Base-by-base conservation (phyloP, 352 stramenopile species). In the Globisporangium takayamanum region DNA sequence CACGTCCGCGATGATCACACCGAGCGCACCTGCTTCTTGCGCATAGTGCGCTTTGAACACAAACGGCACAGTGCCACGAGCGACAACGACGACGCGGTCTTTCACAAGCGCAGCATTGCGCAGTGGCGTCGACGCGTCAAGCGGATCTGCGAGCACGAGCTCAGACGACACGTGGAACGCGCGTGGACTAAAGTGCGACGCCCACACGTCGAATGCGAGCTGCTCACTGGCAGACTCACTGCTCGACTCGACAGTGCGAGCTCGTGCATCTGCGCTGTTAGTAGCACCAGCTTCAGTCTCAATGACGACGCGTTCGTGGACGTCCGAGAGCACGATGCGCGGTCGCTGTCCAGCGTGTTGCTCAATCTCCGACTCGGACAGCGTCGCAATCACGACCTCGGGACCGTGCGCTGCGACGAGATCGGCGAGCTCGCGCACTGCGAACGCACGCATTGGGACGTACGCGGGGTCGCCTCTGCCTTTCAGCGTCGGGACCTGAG, bases 121-220 rank as follows among this genome's bases (percentile, higher is more conserved):
- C 30, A 94, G 59, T 6, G 78, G 74, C 22, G 49, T 46, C 15
- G 76, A 74, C 28, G 79, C 84, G 53, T 90, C 70, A 0, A 82
- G 50, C 1, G 83, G 83, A 18, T 91, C 79, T 1, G 80, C 80
- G 6, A 81, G 58, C 49, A 89, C 73, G 54, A 88, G 57, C 55
- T 93, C 75, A 0, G 83, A 70, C 25, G 79, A 86, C 37, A 93
- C 77, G 52, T 85, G 66, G 57, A 90, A 93, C 18, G 70, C 37
- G 7, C 70, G 70, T 3, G 80, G 76, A 57, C 84, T 94, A 62
- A 74, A 79, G 63, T 94, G 80, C 4, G 75, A 70, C 3, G 74
- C 46, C 84, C 84, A 94, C 14, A 84, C 74, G 15, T 83, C 76
- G 26, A 86, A 74, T 22, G 56, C 62, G 45, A 63, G 42, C 44